These are phyloP conservation scores for Dichotomocladium elegans DNA, from an alignment of 371 early-diverging fungal genomes.

Conservation along the genomic window DNA sequence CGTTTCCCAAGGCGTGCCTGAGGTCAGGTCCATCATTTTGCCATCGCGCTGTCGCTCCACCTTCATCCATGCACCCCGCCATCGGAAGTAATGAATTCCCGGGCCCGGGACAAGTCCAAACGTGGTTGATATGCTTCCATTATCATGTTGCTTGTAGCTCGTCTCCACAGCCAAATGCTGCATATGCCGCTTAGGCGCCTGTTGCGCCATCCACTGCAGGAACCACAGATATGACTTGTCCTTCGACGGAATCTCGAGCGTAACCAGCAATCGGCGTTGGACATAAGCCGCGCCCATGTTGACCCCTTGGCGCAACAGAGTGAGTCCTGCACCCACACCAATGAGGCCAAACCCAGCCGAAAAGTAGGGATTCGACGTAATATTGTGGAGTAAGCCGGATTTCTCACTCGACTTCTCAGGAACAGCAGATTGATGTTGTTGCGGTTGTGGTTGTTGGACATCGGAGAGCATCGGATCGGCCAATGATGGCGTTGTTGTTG, in stretches of 20 bases:
- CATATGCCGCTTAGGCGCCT: constrained; percentile 53
- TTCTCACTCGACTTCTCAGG: not conserved
- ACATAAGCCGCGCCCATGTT: constrained; percentile 62
- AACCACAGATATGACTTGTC: constrained; percentile 95
- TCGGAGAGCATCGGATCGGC: too few relatives aligned
- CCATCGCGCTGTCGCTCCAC: constrained; percentile 82
- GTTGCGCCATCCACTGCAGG: constrained; percentile 83
- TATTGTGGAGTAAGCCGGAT: constrained; percentile 9
- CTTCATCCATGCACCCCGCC: constrained; percentile 82
- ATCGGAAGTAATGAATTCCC: constrained; percentile 87
- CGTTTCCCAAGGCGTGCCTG: constrained; percentile 93
- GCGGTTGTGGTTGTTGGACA: not conserved
- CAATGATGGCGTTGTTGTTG: too few relatives aligned
- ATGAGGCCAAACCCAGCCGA: constrained; percentile 94
- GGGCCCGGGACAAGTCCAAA: constrained; percentile 92
- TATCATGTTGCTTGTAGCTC: constrained; percentile 82
- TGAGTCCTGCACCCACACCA: constrained; percentile 85
- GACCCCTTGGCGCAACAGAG: constrained; percentile 73
- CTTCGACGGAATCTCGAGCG: constrained; percentile 91
- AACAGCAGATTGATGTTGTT: not conserved
- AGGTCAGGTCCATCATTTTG: constrained; percentile 86
- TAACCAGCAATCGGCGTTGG: constrained; percentile 79
- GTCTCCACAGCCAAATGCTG: constrained; percentile 90
- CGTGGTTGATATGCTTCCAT: constrained; percentile 80
- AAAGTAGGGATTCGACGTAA: constrained; percentile 81